Evolutionary conservation across 176 grass and related monocot species (phyloP).

Genomic region (Carex littledalei): DNA sequence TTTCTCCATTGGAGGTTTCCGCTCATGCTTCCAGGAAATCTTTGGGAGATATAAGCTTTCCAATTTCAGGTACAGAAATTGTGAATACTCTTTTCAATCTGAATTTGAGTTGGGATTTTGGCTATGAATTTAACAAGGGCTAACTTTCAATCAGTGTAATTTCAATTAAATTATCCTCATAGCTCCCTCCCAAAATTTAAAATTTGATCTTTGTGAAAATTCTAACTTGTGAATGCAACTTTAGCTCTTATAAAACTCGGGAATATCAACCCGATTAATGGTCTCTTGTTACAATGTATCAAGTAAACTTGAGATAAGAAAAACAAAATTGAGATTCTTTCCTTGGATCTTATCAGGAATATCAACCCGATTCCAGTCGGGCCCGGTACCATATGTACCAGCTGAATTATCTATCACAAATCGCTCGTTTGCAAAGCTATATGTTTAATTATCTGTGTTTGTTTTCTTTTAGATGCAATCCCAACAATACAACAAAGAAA

Average conservation of each 20-base stretch:
- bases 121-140: neutral
- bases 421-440: neutral
- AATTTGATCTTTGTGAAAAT: neutral
- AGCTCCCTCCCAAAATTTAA: neutral
- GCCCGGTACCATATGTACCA: neutral
- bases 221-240: neutral
- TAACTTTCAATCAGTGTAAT: neutral
- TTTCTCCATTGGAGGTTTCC: conserved; percentile 49
- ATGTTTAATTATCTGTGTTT: conserved; percentile 18
- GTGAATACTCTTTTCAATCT: neutral
- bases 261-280: neutral
- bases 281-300: neutral
- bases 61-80: conserved; percentile 35
- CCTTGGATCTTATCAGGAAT: neutral
- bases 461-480: conserved; percentile 19
- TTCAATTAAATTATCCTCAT: neutral
- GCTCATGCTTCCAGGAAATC: conserved; percentile 31
- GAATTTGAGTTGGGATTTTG: neutral
- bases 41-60: conserved; percentile 31
- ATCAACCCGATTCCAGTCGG: neutral
- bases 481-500: conserved; percentile 28
- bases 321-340: neutral
- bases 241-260: neutral
- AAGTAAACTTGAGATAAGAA: neutral
- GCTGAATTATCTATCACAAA: neutral